Evolutionary conservation across 2,329 filamentous ascomycete species (phyloP).

Genomic region (Phialocephala sp.): DNA sequence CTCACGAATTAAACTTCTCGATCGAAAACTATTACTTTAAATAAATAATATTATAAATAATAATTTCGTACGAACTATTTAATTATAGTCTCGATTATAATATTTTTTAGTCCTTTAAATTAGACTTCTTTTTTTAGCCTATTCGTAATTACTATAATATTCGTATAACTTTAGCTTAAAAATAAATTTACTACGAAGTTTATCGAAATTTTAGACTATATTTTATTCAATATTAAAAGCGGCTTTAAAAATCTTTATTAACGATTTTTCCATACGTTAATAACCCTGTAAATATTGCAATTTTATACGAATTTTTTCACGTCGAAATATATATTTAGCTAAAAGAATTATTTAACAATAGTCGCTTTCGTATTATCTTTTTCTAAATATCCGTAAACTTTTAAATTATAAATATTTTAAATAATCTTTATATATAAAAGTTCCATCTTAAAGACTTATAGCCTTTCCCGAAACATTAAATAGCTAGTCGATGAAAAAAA

Average conservation of each 20-base stretch:
- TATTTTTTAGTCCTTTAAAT: no score
- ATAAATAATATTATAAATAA: background rate
- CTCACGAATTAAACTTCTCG: background rate
- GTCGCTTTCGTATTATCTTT: slow-evolving; percentile 9
- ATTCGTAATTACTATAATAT: no score
- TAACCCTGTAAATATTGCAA: slow-evolving; percentile 6
- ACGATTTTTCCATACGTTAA: slow-evolving; percentile 9
- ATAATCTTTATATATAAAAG: no score
- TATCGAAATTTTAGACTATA: slow-evolving; percentile 20
- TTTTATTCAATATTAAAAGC: slow-evolving; percentile 5
- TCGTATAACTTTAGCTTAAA: background rate
- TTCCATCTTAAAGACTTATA: slow-evolving; percentile 7
- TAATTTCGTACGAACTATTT: no score
- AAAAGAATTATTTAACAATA: background rate
- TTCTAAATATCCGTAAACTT: slow-evolving; percentile 5
- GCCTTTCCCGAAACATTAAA: slow-evolving; percentile 1
- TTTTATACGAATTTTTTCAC: slow-evolving; percentile 13
- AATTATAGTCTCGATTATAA: no score
- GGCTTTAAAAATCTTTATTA: slow-evolving; percentile 16
- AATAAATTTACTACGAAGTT: slow-evolving; percentile 16
- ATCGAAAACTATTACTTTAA: background rate
- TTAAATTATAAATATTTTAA: slow-evolving; percentile 12
- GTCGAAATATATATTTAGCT: no score
- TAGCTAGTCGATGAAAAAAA: background rate
- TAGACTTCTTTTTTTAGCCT: no score